Percentiles rank a stretch among this genome's conserved stretches.
These are phyloP conservation scores for Neopestalotiopsis sp. DNA, from an alignment of 2,329 filamentous ascomycete species.

Conservation along the genomic window DNA sequence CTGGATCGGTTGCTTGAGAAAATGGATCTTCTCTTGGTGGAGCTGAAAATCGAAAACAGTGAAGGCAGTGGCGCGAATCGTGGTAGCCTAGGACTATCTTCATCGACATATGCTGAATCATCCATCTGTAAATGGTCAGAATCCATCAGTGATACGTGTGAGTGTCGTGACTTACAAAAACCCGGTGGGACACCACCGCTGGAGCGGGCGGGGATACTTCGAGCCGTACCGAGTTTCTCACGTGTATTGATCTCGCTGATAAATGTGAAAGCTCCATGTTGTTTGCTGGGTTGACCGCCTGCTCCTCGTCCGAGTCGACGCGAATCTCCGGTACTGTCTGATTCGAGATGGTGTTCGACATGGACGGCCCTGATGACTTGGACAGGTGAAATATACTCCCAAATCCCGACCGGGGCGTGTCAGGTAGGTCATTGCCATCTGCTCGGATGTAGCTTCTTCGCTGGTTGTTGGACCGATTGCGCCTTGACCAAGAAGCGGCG, in stretches of 20 bases:
- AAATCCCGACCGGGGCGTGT: not conserved
- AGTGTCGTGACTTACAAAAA: not conserved
- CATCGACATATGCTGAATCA: not conserved
- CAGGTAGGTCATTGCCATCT: not conserved
- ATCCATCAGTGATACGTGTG: not conserved
- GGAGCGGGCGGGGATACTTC: not conserved
- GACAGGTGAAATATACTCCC: conserved; percentile 3
- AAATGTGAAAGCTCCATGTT: not conserved
- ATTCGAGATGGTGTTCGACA: conserved; percentile 1
- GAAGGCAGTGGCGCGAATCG: conserved; percentile 1
- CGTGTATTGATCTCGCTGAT: not conserved
- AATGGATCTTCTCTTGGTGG: not conserved
- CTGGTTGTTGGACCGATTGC: not conserved
- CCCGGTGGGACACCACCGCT: not conserved
- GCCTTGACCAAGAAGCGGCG: not conserved
- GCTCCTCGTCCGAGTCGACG: not conserved
- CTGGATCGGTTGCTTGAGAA: not conserved
- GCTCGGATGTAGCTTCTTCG: not conserved
- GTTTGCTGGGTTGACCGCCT: not conserved
- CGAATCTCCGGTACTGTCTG: not conserved
- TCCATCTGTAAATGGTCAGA: not conserved
- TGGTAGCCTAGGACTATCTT: not conserved
- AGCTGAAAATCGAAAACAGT: conserved; percentile 7
- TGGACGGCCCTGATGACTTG: not conserved
- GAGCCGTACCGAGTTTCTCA: not conserved